Conservation (phyloP, 768 basidiomycete species). For the Sporobolomyces pararoseus region DNA sequence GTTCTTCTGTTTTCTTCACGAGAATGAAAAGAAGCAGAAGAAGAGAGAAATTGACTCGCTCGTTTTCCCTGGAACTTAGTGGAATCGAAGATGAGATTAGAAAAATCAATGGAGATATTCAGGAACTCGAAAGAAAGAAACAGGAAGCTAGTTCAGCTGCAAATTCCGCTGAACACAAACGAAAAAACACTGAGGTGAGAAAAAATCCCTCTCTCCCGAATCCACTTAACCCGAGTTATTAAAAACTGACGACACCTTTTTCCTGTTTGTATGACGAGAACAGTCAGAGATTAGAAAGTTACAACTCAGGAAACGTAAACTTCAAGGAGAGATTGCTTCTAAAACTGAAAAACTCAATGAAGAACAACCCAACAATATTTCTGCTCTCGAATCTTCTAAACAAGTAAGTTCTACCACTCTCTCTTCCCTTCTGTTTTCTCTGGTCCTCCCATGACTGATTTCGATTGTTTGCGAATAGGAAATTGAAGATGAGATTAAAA, state of each 20-base stretch:
- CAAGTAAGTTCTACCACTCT: slow-evolving; percentile 20
- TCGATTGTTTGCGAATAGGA: slow-evolving; percentile 13
- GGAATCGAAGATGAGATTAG: not conserved
- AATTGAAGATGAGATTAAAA: slow-evolving; percentile 18
- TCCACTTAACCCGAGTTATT: not conserved
- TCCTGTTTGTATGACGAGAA: not conserved
- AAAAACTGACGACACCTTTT: no score
- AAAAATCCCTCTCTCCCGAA: not conserved
- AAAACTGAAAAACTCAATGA: slow-evolving; percentile 23
- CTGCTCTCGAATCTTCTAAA: slow-evolving; percentile 20
- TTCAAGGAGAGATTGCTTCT: slow-evolving; percentile 1
- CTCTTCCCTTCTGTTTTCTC: not conserved
- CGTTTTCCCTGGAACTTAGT: not conserved
- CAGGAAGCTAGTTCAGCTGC: slow-evolving; percentile 53
- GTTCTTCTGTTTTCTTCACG: not conserved
- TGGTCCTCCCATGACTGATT: not conserved
- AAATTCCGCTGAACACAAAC: slow-evolving; percentile 60
- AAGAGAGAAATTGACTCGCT: not conserved
- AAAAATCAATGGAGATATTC: not conserved
- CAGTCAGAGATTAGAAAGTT: not conserved
- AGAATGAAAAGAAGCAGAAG: no score
- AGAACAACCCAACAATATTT: slow-evolving; percentile 39
- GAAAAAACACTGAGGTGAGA: slow-evolving; percentile 53
- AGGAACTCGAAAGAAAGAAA: not conserved
- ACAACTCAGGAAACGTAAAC: slow-evolving; percentile 1